Evolutionary conservation across 345 rosid species (phyloP), one percentile per base, ranked within the genome.

Genomic region (Fremontodendron californicum): DNA sequence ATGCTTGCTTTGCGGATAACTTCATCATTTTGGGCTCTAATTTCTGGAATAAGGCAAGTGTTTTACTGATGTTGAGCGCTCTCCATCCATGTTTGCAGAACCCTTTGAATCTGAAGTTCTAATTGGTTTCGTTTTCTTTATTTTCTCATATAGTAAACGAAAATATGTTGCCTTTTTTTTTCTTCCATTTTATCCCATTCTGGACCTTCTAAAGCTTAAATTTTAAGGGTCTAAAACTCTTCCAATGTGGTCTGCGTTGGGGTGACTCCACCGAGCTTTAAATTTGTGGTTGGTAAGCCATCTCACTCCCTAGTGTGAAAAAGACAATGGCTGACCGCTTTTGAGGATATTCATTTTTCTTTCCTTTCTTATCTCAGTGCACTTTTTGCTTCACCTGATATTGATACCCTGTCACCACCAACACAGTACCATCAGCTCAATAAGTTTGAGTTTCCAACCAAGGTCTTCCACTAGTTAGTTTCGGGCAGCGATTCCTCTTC

Each of bases 181-280:
- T n/a, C n/a, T 49, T 12, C 10, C 16, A 9, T 71, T 71, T 71
- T 31, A 67, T 35, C 18, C n/a, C 29, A 31, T 71, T 49, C 37
- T 49, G 57, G 42, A 49, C 25, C 43, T 71, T 11, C n/a, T 4
- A n/a, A 29, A 49, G 29, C 10, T 49, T 49, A 10, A 49, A 27
- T n/a, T 46, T 31, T 31, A 33, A 10, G 62, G 1, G 16, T 10
- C 33, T 23, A n/a, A n/a, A 60, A 29, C 29, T 9, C 60, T 19
- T 33, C 60, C 61, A 61, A 49, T 71, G 75, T 51, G 55, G 37
- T 25, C 0, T 43, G 73, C 45, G 54, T 54, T 66, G n/a, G 43
- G 74, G 74, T 1, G 45, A 31, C 61, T 71, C 61, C 75, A 71
- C 61, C 75, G 49, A 49, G 43, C 27, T 71, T 49, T n/a, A 71